Base-by-base conservation (phyloP, 371 early-diverging fungal genomes). In the Actinomortierella wolfii region DNA sequence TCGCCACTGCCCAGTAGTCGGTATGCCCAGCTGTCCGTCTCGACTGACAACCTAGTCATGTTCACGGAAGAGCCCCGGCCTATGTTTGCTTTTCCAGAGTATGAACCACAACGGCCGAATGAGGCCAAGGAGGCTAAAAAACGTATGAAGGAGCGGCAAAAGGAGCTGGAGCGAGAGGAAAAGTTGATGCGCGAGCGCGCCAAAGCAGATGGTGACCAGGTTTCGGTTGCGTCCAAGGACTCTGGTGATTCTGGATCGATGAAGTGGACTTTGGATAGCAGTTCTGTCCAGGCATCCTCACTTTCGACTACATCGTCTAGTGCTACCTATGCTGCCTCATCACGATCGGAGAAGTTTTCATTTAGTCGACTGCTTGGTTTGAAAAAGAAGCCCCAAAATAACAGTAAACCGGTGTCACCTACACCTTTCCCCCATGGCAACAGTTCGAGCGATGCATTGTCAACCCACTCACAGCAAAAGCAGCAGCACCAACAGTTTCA, bases 291-390 rank as follows among this genome's bases (percentile, higher is more conserved):
- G 5, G 8, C 65, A 8, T 59, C 62, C 2, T 57, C n/a, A n/a
- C n/a, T n/a, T n/a, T n/a, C n/a, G n/a, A 6, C 34, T 34, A 6
- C 34, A 34, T 34, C 34, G 7, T 34, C 48, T 14, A 40, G 17
- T 14, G 41, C 54, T 2, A 13, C 25, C 18, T 42, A 59, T 26
- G 51, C 70, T n/a, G 29, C 56, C n/a, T 59, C 66, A 18, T 3
- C 54, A 14, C 55, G 24, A 40, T 17, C 53, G 2, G 71, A 71
- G 24, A 71, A 71, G 57, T 71, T 71, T 47, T 71, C 73, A 17
- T 39, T 71, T 17, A 66, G 48, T 49, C 65, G 41, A 49, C 65
- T 71, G 66, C 59, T 71, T 34, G 73, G 73, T 1, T 62, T 71
- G 44, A 54, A 59, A 3, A 65, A 62, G 63, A 71, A 62, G 26